A percentile compares a stretch with the other conserved stretches of the same genome.
Conservation (phyloP, 176 grass and related monocot genomes). For the Oryza rufipogon region DNA sequence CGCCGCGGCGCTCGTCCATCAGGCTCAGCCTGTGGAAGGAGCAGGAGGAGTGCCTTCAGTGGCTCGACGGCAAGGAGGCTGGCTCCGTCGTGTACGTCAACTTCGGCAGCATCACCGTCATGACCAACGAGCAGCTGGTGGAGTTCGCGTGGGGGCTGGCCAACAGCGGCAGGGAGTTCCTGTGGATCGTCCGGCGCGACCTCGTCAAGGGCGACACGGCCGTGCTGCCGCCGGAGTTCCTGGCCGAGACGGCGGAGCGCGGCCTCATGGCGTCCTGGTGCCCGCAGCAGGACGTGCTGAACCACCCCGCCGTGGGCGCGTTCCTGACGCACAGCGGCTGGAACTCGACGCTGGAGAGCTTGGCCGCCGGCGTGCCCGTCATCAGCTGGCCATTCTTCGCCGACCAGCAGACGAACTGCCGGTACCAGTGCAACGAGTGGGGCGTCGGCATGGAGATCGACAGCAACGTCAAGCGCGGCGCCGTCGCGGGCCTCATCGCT, state of each 20-base stretch:
- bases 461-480: conserved; percentile 57
- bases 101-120: conserved; percentile 80
- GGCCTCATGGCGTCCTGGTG: conserved; percentile 71
- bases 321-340: conserved; percentile 86
- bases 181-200: conserved; percentile 78
- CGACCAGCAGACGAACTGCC: conserved; percentile 80
- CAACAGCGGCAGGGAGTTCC: conserved; percentile 62
- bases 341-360: conserved; percentile 75
- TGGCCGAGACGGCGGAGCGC: conserved; percentile 50
- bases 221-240: conserved; percentile 65
- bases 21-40: conserved; percentile 72
- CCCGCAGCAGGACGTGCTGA: conserved; percentile 72
- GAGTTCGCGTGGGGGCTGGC: conserved; percentile 91
- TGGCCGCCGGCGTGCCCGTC: conserved; percentile 76
- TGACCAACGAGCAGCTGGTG: conserved; percentile 58
- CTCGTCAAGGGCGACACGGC: conserved; percentile 65
- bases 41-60: conserved; percentile 53
- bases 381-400: conserved; percentile 90
- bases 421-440: conserved; percentile 69
- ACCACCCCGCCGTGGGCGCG: conserved; percentile 61
- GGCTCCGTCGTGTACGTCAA: conserved; percentile 82
- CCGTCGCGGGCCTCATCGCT: conserved; percentile 56
- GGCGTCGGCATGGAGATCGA: conserved; percentile 86
- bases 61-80: conserved; percentile 53
- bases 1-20: conserved; percentile 40